Base-by-base conservation (phyloP, 106 monocot genomes). In the Dendrobium huoshanense region DNA sequence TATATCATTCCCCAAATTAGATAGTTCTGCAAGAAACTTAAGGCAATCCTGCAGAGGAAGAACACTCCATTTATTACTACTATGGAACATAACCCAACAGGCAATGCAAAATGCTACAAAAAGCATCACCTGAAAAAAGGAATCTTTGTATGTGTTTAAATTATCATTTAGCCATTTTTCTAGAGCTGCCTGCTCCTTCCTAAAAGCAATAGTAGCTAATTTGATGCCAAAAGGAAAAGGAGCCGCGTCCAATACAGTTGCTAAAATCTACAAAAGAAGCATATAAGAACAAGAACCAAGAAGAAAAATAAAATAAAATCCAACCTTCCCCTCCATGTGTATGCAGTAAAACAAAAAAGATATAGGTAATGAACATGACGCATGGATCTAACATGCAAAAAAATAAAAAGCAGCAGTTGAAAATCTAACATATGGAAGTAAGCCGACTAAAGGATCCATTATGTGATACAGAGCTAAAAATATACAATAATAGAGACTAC, bases 161-260 rank as follows among this genome's bases (percentile, higher is more conserved):
- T 89, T 93, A 73, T 99, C 99, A 77, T 51, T 85, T 81, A 99
- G 80, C 99, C 99, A 95, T 37, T 91, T 87, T 77, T 93, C 95
- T 74, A 99, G 86, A 84, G 85, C 79, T 61, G 86, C 77, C 20
- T 84, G 87, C 27, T 91, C 91, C 74, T 91, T 91, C 20, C 58
- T 83, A 67, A 85, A 92, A 59, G 93, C 90, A 88, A 87, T 4
- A 47, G 87, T 80, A 81, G 95, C 95, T 78, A 99, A 79, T 81
- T 81, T 93, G 22, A 99, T 83, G 61, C 99, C 87, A 82, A 95
- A 88, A 9, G 79, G 48, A 83, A 88, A 88, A 48, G 92, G 90
- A 51, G 90, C 70, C 78, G 82, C 75, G 55, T 93, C 95, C 84
- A 99, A 79, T 27, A 95, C 90, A 5, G 64, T 58, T 49, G 89